Conservation (phyloP, 768 basidiomycete species). For the Suillus brevipes region DNA sequence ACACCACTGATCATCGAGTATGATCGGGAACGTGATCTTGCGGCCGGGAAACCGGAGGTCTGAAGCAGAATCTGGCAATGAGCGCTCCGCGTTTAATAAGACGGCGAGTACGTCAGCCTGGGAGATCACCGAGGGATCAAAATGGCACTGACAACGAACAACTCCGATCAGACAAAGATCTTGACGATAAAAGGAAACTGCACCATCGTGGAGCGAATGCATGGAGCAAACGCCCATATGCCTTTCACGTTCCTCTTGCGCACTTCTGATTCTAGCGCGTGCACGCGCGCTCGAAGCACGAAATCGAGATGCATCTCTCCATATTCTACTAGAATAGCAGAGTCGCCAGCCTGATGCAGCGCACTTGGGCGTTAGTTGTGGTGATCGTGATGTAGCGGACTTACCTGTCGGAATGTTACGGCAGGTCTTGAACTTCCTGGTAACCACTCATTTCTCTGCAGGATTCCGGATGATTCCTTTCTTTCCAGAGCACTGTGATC, state of each 20-base stretch:
- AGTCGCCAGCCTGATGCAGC: constrained; percentile 55
- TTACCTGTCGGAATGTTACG: constrained; percentile 57
- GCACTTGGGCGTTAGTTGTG: neutral
- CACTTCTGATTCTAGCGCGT: constrained; percentile 50
- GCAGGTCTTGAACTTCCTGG: constrained; percentile 22
- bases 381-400: neutral
- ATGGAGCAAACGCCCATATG: constrained; percentile 46
- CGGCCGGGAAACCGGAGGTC: constrained; percentile 51
- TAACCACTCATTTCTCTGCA: constrained; percentile 11
- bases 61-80: constrained; percentile 40
- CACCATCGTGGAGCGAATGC: constrained; percentile 62
- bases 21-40: constrained; percentile 59
- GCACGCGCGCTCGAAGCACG: constrained; percentile 54
- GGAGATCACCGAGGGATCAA: constrained; percentile 41
- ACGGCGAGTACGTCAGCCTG: constrained; percentile 44
- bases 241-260: constrained; percentile 33
- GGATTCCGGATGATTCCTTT: constrained; percentile 12
- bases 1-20: constrained; percentile 59
- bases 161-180: neutral
- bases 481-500: constrained; percentile 1
- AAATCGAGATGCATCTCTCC: constrained; percentile 56
- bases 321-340: constrained; percentile 63
- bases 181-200: constrained; percentile 9
- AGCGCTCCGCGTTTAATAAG: constrained; percentile 39
- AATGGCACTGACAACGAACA: constrained; percentile 48